Conservation (phyloP, 202 grass and related monocot genomes). For the Saccharum hybrid region DNA sequence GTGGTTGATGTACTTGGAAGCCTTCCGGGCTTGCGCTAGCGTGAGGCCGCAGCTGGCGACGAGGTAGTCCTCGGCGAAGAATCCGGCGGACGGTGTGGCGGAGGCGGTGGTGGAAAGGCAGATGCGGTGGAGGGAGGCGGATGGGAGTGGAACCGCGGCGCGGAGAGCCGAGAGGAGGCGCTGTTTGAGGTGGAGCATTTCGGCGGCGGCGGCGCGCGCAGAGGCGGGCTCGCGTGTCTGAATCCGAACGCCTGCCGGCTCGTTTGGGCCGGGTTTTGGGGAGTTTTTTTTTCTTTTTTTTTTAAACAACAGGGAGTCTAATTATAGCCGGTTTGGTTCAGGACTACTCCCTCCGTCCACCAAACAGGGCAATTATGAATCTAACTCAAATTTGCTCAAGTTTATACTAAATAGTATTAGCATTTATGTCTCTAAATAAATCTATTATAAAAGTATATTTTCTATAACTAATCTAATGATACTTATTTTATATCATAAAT, state of each 20-base stretch:
- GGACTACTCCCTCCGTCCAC: too few relatives aligned
- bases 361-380: too few relatives aligned
- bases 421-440: too few relatives aligned
- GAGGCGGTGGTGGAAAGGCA: background rate
- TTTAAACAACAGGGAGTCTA: too few relatives aligned
- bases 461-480: too few relatives aligned
- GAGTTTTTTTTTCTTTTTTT: too few relatives aligned
- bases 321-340: too few relatives aligned
- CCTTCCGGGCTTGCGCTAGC: constrained; percentile 24
- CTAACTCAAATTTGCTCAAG: too few relatives aligned
- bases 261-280: background rate
- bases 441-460: too few relatives aligned
- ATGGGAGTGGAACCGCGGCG: background rate
- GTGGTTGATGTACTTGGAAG: constrained; percentile 13
- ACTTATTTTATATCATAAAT: too few relatives aligned
- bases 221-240: background rate
- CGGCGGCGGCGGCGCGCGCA: background rate
- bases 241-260: background rate
- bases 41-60: constrained; percentile 33
- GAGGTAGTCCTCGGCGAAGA: constrained; percentile 13
- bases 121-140: constrained; percentile 1
- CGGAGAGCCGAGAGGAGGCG: background rate
- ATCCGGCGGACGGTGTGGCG: background rate
- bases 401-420: too few relatives aligned
- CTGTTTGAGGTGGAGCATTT: constrained; percentile 5